Evolutionary conservation across 441 rosid species (phyloP).

Genomic region (Geranium incanum): DNA sequence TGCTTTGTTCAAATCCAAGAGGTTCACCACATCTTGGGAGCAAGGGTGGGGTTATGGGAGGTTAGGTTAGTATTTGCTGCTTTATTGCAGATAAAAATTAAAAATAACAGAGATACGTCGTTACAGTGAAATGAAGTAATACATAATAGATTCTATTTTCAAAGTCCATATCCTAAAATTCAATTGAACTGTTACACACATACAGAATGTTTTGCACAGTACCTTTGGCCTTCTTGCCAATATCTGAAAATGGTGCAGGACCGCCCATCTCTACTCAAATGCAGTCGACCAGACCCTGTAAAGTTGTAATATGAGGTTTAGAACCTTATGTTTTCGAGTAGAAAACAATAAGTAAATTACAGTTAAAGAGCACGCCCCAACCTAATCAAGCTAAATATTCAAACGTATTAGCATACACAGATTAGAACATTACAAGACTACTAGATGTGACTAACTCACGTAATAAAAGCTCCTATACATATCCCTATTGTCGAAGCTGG

Average conservation of each 20-base stretch:
- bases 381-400: background rate
- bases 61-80: too few species aligned
- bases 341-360: slow-evolving; percentile 5
- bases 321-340: background rate
- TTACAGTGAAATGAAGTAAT: background rate
- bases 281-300: slow-evolving; percentile 19
- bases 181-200: background rate
- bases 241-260: slow-evolving; percentile 62
- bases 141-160: background rate
- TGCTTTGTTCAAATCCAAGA: too few species aligned
- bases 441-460: background rate
- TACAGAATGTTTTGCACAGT: background rate
- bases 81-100: background rate
- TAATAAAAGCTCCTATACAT: background rate
- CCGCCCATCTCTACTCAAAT: slow-evolving; percentile 40
- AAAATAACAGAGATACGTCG: background rate
- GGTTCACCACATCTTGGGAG: too few species aligned
- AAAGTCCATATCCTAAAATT: background rate
- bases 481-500: background rate
- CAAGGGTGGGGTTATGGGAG: too few species aligned
- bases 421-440: background rate
- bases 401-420: background rate
- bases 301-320: slow-evolving; percentile 6
- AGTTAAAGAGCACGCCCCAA: background rate
- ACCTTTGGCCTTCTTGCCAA: slow-evolving; percentile 76